A percentile compares a stretch with the other conserved stretches of the same genome.
phyloP scores from a whole-genome alignment of 371 early-diverging fungal species.

The Mucor racemosus region DNA sequence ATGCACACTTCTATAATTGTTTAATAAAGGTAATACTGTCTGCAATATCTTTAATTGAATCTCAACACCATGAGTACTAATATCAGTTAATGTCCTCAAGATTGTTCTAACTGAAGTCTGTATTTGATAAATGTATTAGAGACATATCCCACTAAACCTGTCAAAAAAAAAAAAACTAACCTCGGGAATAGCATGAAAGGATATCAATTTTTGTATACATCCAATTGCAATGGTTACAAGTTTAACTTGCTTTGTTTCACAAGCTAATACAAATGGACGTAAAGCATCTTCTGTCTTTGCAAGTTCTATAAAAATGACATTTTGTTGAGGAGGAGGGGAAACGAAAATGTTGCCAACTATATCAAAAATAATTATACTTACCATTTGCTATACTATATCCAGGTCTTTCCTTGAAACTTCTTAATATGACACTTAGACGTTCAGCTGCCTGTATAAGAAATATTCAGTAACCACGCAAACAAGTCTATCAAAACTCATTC shows the following conservation, averaged over 20 bases:
- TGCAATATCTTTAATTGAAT: constrained; percentile 95
- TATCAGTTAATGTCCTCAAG: constrained; percentile 75
- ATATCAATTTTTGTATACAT: constrained; percentile 86
- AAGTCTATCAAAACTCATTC: too few species aligned
- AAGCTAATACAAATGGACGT: constrained; percentile 89
- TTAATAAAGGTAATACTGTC: constrained; percentile 86
- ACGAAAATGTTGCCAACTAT: too few species aligned
- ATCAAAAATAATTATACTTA: constrained; percentile 13
- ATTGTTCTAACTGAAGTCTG: constrained; percentile 73
- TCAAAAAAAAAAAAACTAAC: constrained; percentile 35
- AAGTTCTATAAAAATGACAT: constrained; percentile 58
- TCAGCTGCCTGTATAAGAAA: constrained; percentile 57
- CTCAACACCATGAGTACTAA: constrained; percentile 76
- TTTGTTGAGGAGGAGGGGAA: neutral
- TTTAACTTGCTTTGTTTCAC: constrained; percentile 87
- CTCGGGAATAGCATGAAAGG: constrained; percentile 84
- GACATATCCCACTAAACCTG: neutral
- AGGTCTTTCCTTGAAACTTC: constrained; percentile 65
- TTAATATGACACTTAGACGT: constrained; percentile 58
- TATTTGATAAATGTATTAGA: neutral
- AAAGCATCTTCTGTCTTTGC: constrained; percentile 82
- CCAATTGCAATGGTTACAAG: constrained; percentile 87
- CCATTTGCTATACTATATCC: constrained; percentile 61
- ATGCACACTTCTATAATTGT: constrained; percentile 79
- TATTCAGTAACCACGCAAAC: neutral